Base-by-base conservation (phyloP, 805 yeast genomes). In the Isabelozyma pseudorhagii region DNA sequence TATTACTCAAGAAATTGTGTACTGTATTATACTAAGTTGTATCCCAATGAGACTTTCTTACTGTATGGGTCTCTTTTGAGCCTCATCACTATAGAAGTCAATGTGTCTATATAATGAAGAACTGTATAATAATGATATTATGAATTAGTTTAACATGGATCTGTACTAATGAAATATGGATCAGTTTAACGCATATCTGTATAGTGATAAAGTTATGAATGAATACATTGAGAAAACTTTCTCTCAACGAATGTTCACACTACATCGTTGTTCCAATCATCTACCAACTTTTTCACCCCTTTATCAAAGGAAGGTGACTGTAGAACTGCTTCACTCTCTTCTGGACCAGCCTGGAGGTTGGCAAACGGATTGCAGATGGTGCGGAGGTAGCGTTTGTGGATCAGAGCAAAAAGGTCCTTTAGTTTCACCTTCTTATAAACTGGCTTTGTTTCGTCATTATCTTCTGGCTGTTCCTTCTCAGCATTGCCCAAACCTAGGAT, bases 361-460 rank as follows among this genome's bases (percentile, higher is more conserved):
- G 61, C 75, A 62, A 85, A 86, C 15, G 92, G 91, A 58, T 85
- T 86, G 55, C 87, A 80, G 2, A 83, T 71, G 14, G 81, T 61
- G 38, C 77, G 66, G 47, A 85, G 59, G 58, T 86, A 85, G 38
- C 79, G 73, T 55, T 71, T 77, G 56, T 83, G 85, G 5, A 85
- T 64, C 28, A 67, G 68, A 10, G 54, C 47, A 46, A 72, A 64
- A 45, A 72, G 57, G 4, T 49, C 55, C 40, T 54, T 31, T 31
- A 42, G 18, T n/a, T 15, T 18, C 8, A n/a, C 13, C 11, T 41
- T 41, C 25, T 41, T 27, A 11, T 13, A 13, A 9, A 21, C 28
- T 21, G 44, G 28, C 61, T 46, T 14, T 50, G 49, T 42, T 51
- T 59, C 40, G 69, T 69, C 49, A 68, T 68, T 10, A 67, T 57